These are phyloP conservation scores for Herpetomonas tarakana DNA, from an alignment of 208 protist genomes.

Conservation along the genomic window DNA sequence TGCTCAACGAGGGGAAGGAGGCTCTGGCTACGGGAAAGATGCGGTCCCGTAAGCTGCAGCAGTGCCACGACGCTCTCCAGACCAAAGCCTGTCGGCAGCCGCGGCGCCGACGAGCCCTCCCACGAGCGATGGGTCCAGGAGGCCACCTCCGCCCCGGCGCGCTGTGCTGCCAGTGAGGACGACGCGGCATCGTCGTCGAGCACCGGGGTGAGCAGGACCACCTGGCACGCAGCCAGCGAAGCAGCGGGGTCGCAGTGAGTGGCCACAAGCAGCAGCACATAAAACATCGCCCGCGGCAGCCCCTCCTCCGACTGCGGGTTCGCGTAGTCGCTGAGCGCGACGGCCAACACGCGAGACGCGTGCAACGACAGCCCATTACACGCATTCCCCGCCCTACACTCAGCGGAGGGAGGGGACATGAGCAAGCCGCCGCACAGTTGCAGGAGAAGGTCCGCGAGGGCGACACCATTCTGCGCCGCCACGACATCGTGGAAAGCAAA, in stretches of 20 bases:
- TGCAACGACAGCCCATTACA: slow-evolving; percentile 1
- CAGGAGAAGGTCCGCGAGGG: slow-evolving; percentile 23
- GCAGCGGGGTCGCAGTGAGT: slow-evolving; percentile 29
- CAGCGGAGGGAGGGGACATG: not conserved
- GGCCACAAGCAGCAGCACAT: slow-evolving; percentile 23
- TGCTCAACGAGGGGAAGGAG: not conserved
- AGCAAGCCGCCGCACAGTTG: slow-evolving; percentile 23
- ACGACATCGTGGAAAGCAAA: slow-evolving; percentile 3
- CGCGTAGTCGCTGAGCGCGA: slow-evolving; percentile 20
- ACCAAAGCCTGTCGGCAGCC: slow-evolving; percentile 12
- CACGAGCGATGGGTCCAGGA: not conserved
- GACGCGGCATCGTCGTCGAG: not conserved
- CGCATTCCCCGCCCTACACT: not conserved
- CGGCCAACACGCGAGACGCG: slow-evolving; percentile 26
- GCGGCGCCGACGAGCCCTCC: not conserved
- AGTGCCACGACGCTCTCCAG: slow-evolving; percentile 37
- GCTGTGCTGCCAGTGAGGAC: not conserved
- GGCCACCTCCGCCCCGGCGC: slow-evolving; percentile 6
- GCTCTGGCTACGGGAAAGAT: not conserved
- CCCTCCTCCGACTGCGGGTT: slow-evolving; percentile 28
- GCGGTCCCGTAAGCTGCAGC: slow-evolving; percentile 21
- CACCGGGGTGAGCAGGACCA: slow-evolving; percentile 25
- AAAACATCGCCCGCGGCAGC: slow-evolving; percentile 20
- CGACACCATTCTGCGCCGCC: not conserved
- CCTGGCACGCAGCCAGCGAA: slow-evolving; percentile 21